Evolutionary conservation across 768 basidiomycete species (phyloP), one percentile per base, ranked within the genome.

Genomic region (Cystofilobasidium ferigula): DNA sequence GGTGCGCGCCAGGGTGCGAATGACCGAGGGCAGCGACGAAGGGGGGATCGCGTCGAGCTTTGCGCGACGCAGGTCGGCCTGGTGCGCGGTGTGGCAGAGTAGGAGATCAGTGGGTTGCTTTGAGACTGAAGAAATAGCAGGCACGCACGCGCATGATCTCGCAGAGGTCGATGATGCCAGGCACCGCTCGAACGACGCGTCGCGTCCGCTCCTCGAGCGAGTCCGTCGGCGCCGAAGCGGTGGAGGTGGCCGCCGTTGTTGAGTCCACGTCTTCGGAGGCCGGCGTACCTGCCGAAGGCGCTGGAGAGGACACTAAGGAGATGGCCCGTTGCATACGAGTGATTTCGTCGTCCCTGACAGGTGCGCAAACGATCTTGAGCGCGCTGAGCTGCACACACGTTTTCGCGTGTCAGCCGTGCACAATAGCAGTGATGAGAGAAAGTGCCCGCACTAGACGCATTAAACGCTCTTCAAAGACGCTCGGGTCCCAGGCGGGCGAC

Each of bases 261-360:
- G 48, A 12, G 7, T 26, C 48, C 18, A 9, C 9, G 18, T 48
- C 47, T 20, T 14, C 51, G 2, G 3, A n/a, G 18, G 51, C 3
- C 9, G 35, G 2, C 32, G 40, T 18, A 26, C 16, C 24, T n/a
- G 40, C 3, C 40, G 40, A 42, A 18, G 12, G 57, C 14, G 22
- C 38, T 20, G 13, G 26, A 26, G 35, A 16, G 57, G 57, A 22
- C 34, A 5, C 30, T 3, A 6, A 42, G 2, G 34, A 28, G 38
- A 60, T 7, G n/a, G 38, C 18, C 1, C 6, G 20, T 16, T 24
- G 32, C 5, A 64, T 34, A 8, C 45, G 40, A 8, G 9, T 7
- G 6, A 64, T 26, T 43, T 64, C 63, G 16, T 34, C 57, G 45
- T 64, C 63, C 9, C 63, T 42, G 18, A 59, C 63, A 22, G 63